Percentiles rank a stretch among this genome's conserved stretches.
Conservation (phyloP, 768 basidiomycete genomes). For the Phanerochaete sordida region DNA sequence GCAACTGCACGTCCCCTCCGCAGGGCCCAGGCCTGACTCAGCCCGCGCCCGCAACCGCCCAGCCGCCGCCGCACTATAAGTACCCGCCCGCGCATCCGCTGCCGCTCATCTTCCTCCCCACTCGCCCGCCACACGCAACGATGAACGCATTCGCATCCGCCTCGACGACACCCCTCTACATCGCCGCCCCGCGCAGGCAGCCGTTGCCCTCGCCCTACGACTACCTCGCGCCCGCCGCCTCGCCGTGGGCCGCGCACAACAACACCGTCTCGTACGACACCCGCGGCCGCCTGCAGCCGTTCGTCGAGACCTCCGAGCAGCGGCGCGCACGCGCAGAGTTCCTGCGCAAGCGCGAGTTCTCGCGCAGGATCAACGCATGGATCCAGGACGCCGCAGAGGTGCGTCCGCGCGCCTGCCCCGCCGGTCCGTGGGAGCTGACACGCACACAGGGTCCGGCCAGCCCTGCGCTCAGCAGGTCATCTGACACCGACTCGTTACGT, state of each 20-base stretch:
- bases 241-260: neutral
- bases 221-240: neutral
- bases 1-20: neutral
- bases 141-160: slow-evolving; percentile 13
- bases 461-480: neutral
- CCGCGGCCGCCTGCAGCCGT: slow-evolving; percentile 42
- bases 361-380: slow-evolving; percentile 37
- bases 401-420: neutral
- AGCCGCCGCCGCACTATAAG: neutral
- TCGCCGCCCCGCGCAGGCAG: neutral
- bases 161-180: neutral
- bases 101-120: neutral
- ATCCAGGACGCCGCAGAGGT: slow-evolving; percentile 15
- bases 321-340: slow-evolving; percentile 51
- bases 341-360: slow-evolving; percentile 42
- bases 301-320: slow-evolving; percentile 43
- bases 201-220: neutral
- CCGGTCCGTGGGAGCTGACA: neutral
- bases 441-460: neutral
- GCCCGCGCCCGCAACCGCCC: neutral
- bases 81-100: neutral
- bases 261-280: slow-evolving; percentile 27
- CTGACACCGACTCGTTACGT: slow-evolving; percentile 2
- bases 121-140: neutral
- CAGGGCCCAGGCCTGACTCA: slow-evolving; percentile 1